A percentile compares a stretch with the other conserved stretches of the same genome.
Evolutionary conservation across 345 rosid species (phyloP).

Genomic region (Hevea brasiliensis): DNA sequence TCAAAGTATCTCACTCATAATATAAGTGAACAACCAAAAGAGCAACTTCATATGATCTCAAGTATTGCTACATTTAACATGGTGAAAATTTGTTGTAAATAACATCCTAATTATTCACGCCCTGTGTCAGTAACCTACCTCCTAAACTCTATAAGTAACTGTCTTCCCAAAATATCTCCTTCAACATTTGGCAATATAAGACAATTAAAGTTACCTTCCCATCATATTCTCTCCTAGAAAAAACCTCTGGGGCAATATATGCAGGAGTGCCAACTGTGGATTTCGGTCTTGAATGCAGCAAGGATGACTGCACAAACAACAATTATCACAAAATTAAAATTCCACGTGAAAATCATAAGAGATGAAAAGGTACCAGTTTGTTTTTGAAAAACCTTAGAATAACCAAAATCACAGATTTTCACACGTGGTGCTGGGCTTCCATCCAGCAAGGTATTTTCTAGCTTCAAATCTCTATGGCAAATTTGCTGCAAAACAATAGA

Average conservation of each 20-base stretch:
- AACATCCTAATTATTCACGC: background rate
- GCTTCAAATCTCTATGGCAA: slow-evolving; percentile 73
- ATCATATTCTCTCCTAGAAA: too few species aligned
- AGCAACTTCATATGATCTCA: background rate
- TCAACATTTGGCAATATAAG: background rate
- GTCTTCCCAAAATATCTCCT: background rate
- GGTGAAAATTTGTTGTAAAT: background rate
- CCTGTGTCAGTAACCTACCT: background rate
- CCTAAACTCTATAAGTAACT: background rate
- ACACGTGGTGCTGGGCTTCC: slow-evolving; percentile 71
- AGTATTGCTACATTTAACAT: background rate
- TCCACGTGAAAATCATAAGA: slow-evolving; percentile 12
- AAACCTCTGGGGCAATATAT: too few species aligned
- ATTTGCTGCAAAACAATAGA: slow-evolving; percentile 48
- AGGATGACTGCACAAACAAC: slow-evolving; percentile 53
- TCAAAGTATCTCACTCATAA: too few species aligned
- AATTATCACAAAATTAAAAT: slow-evolving; percentile 14
- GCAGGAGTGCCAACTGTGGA: too few species aligned
- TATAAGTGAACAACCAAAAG: too few species aligned
- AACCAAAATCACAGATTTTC: slow-evolving; percentile 78
- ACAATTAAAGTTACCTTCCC: too few species aligned
- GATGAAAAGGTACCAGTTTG: background rate
- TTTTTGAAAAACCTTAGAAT: slow-evolving; percentile 51
- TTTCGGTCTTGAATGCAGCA: too few species aligned
- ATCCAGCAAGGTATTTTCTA: slow-evolving; percentile 69